Conservation (phyloP, 176 grass and related monocot genomes). For the Rhynchospora breviuscula region DNA sequence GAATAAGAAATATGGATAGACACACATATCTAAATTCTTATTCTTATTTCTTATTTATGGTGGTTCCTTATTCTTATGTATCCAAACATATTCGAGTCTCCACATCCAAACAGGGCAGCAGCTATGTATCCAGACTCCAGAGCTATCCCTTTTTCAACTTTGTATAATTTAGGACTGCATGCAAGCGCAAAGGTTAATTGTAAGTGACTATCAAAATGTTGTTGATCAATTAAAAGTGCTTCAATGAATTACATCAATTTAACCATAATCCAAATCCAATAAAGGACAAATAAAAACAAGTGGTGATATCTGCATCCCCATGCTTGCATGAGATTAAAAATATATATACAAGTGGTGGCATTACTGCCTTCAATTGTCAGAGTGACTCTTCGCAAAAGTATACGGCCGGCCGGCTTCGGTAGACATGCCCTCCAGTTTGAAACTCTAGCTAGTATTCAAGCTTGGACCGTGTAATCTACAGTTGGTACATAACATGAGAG, state of each 20-base stretch:
- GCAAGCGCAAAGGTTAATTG: background rate
- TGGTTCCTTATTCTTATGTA: no score
- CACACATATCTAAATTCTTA: no score
- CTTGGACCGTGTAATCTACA: background rate
- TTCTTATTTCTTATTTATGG: no score
- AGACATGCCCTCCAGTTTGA: background rate
- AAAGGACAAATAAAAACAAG: background rate
- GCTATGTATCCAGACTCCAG: no score
- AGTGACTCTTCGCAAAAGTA: background rate
- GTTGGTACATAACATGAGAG: background rate
- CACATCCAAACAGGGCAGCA: no score
- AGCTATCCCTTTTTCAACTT: background rate
- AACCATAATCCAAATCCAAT: background rate
- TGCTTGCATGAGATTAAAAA: background rate
- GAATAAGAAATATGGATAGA: no score
- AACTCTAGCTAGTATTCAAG: background rate
- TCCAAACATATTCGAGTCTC: no score
- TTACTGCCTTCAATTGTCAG: slow-evolving; percentile 21
- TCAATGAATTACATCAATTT: background rate
- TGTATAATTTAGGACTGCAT: background rate
- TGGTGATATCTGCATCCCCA: background rate
- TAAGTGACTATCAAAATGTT: background rate
- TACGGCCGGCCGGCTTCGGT: slow-evolving; percentile 2
- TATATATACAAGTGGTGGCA: slow-evolving; percentile 2
- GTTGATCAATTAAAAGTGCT: background rate